Evolutionary conservation across 805 yeast genomes (phyloP).

Genomic region (Gaillardinia entomophila): DNA sequence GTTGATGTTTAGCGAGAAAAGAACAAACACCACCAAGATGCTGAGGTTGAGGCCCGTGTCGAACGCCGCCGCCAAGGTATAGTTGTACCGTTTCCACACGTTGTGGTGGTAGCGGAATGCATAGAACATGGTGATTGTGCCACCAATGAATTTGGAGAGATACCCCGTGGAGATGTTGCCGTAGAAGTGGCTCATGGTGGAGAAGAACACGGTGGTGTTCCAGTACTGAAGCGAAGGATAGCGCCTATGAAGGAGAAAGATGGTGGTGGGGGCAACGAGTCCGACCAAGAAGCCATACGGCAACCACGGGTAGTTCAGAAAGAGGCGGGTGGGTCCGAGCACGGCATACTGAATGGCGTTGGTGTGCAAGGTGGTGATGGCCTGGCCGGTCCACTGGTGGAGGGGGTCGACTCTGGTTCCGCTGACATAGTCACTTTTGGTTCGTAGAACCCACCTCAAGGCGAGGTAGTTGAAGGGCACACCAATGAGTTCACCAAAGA

Average conservation of each 20-base stretch:
- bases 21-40: constrained; percentile 31
- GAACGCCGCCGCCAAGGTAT: constrained; percentile 46
- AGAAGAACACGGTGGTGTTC: constrained; percentile 45
- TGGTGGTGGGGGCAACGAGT: constrained; percentile 26
- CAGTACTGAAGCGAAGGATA: constrained; percentile 32
- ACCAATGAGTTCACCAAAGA: constrained; percentile 48
- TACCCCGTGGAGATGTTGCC: constrained; percentile 48
- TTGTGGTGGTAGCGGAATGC: constrained; percentile 31
- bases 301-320: constrained; percentile 34
- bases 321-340: constrained; percentile 42
- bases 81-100: constrained; percentile 40
- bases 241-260: constrained; percentile 22
- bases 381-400: constrained; percentile 50
- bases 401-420: constrained; percentile 37
- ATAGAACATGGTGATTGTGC: constrained; percentile 44
- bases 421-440: constrained; percentile 32
- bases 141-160: constrained; percentile 42
- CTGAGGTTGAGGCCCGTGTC: constrained; percentile 47
- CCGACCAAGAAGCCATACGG: constrained; percentile 44
- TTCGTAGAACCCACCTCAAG: constrained; percentile 39
- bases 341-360: constrained; percentile 48
- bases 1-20: constrained; percentile 18
- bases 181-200: constrained; percentile 42
- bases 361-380: constrained; percentile 35
- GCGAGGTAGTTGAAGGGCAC: constrained; percentile 48